phyloP scores from a whole-genome alignment of 371 early-diverging fungal species.

The Apophysomyces elegans region DNA sequence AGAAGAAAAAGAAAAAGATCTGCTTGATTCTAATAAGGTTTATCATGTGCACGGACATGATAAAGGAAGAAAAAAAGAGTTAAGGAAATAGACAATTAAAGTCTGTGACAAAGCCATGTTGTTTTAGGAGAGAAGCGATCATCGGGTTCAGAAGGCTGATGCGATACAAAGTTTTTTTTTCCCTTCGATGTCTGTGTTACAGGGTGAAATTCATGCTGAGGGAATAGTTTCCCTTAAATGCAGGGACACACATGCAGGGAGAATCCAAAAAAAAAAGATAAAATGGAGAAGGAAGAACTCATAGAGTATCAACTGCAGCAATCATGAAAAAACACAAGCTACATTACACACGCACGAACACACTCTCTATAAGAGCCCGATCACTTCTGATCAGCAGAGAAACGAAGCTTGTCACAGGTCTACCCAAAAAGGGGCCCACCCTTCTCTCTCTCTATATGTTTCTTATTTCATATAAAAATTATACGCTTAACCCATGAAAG shows the following conservation, averaged over 20 bases:
- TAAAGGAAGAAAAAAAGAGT: neutral
- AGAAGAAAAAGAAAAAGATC: neutral
- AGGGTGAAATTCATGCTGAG: conserved; percentile 7
- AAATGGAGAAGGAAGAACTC: too few species aligned
- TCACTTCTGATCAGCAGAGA: conserved; percentile 1
- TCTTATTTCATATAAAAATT: neutral
- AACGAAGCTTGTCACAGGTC: neutral
- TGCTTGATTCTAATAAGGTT: neutral
- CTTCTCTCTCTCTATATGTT: neutral
- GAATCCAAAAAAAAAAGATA: neutral
- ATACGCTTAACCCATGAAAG: too few species aligned
- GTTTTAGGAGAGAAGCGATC: neutral
- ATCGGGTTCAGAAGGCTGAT: neutral
- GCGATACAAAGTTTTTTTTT: neutral
- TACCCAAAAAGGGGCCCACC: neutral
- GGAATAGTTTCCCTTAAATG: neutral
- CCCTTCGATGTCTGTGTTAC: conserved; percentile 5
- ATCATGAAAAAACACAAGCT: neutral
- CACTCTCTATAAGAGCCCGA: too few species aligned
- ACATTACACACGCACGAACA: neutral
- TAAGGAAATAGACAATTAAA: neutral
- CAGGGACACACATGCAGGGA: neutral
- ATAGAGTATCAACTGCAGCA: too few species aligned
- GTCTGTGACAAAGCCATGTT: neutral
- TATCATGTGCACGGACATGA: neutral